Conservation (phyloP, 164 flowering plant species). For the Litsea cubeba region DNA sequence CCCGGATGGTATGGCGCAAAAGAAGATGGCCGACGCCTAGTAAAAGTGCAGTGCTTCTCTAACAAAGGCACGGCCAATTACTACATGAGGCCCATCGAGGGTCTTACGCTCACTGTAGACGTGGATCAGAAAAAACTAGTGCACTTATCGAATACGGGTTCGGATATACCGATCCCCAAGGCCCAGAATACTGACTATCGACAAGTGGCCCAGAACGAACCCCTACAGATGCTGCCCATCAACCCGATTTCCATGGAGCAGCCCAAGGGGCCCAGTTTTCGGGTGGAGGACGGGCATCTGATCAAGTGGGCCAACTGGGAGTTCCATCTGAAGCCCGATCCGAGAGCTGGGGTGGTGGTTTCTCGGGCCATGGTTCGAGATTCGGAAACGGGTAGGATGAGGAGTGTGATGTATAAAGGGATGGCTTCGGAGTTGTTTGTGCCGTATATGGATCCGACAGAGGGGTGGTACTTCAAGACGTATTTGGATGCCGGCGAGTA, state of each 20-base stretch:
- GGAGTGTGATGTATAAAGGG: conserved; percentile 72
- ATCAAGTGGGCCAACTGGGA: conserved; percentile 76
- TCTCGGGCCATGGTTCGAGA: conserved; percentile 54
- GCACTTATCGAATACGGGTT: conserved; percentile 28
- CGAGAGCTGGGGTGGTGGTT: conserved; percentile 55
- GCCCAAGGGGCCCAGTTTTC: conserved; percentile 55
- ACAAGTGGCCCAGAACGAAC: conserved; percentile 10
- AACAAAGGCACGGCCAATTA: conserved; percentile 42
- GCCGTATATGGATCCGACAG: conserved; percentile 70
- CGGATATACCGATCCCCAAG: conserved; percentile 41
- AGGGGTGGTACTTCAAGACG: conserved; percentile 60
- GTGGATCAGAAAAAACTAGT: conserved; percentile 40
- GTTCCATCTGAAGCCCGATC: conserved; percentile 58
- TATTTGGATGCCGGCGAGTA: conserved; percentile 78
- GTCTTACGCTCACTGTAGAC: conserved; percentile 43
- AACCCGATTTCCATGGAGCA: conserved; percentile 66
- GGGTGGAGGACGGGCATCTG: conserved; percentile 34
- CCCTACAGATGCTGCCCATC: conserved; percentile 17
- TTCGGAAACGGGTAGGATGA: conserved; percentile 34
- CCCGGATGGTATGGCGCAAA: conserved; percentile 52
- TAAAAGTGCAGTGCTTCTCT: conserved; percentile 53
- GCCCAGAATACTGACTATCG: conserved; percentile 40
- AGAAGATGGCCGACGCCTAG: conserved; percentile 46
- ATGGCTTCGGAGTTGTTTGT: conserved; percentile 64
- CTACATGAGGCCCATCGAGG: conserved; percentile 79